Base-by-base conservation (phyloP, 129 eudicot species). In the Gnaphalium uliginosum region DNA sequence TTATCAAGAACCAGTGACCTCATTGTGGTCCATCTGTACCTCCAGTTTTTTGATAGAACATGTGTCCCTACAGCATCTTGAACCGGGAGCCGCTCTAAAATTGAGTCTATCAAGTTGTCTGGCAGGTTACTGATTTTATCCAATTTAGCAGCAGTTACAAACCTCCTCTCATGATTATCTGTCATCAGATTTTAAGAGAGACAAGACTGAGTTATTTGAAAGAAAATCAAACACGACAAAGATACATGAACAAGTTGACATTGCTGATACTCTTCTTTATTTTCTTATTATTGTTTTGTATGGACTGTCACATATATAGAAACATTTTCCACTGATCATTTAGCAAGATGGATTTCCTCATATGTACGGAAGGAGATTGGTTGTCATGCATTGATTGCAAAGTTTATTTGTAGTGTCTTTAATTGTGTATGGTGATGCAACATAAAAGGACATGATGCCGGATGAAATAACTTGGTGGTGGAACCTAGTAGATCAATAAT, bases 61-160 rank as follows among this genome's bases (percentile, higher is more conserved):
- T 71, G 64, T 59, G 73, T 75, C 17, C 66, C 48, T 9, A 69
- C 33, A 4, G 71, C 73, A 61, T 81, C 84, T 59, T 68, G 64
- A 27, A 32, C 37, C 37, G 82, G 72, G 26, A 78, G 66, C 6
- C 25, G 21, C 57, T 53, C 76, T 13, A 78, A 60, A 23, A 78
- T 71, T 13, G 19, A 26, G 66, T 17, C 53, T 11, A 46, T 46
- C 53, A 46, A 46, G 18, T 1, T 43, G 0, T 43, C 18, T 43
- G 51, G 51, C 51, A 43, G 1, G 51, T 43, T 10, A 43, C 51
- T 3, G 18, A 43, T 43, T 43, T 18, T 43, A 43, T 43, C 51
- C 15, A 1, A 4, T 43, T 43, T 13, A 43, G 51, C 5, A 43
- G 51, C 11, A 43, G 51, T 2, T 43, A 43, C 17, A 43, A 43